Conservation (phyloP, 495 filamentous ascomycete species). For the Aspergillus carlsbadensis region DNA sequence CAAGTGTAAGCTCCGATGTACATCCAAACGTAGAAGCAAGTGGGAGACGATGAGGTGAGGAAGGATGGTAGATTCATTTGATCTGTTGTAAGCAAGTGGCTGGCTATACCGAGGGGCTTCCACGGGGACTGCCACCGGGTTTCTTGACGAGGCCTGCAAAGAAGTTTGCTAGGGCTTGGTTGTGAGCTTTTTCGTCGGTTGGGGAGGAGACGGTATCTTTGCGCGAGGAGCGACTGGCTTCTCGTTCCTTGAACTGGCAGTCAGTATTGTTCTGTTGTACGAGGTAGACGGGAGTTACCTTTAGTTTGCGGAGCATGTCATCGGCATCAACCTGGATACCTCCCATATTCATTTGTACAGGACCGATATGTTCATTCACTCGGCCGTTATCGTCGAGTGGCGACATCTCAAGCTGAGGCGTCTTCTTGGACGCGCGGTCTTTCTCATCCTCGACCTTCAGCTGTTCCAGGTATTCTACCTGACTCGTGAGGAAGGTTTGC, state of each 20-base stretch:
- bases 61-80: background rate
- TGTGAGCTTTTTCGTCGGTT: slow-evolving; percentile 60
- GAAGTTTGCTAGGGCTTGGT: slow-evolving; percentile 66
- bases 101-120: slow-evolving; percentile 39
- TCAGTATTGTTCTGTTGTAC: too few relatives aligned
- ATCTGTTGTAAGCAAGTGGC: background rate
- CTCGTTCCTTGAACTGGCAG: slow-evolving; percentile 46
- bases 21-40: background rate
- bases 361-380: slow-evolving; percentile 88
- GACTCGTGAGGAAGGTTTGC: slow-evolving; percentile 73
- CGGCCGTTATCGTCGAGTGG: slow-evolving; percentile 52
- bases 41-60: background rate
- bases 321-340: slow-evolving; percentile 97
- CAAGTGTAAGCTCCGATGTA: background rate
- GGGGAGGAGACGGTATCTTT: slow-evolving; percentile 36
- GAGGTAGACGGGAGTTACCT: too few relatives aligned
- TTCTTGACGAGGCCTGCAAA: slow-evolving; percentile 67
- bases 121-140: slow-evolving; percentile 41
- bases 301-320: slow-evolving; percentile 86
- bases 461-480: slow-evolving; percentile 71
- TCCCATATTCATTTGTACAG: slow-evolving; percentile 95
- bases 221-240: slow-evolving; percentile 52
- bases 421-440: slow-evolving; percentile 39
- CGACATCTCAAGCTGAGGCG: slow-evolving; percentile 46
- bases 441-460: slow-evolving; percentile 65